phyloP scores from a whole-genome alignment of 2,329 filamentous ascomycete genomes.

The Beauveria sp. region DNA sequence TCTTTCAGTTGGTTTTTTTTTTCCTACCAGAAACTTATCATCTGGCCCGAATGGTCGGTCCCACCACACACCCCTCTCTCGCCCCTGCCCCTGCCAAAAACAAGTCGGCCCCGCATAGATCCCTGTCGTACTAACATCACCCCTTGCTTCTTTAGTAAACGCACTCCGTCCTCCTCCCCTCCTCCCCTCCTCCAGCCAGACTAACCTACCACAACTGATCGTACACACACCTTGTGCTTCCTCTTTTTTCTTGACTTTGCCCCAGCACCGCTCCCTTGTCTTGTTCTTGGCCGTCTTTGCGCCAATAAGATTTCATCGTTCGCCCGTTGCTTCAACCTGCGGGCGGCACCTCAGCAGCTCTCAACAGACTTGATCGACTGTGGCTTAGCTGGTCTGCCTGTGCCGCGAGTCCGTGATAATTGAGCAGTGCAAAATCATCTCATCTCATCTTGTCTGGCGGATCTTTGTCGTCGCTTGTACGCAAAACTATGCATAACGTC shows the following conservation, averaged over 20 bases:
- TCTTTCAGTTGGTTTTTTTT: too few relatives aligned
- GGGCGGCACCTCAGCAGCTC: too few relatives aligned
- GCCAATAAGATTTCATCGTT: not conserved
- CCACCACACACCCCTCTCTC: not conserved
- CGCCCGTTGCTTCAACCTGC: not conserved
- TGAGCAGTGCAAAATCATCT: not conserved
- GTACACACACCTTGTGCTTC: not conserved
- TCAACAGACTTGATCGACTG: too few relatives aligned
- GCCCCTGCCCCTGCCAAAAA: conserved; percentile 7
- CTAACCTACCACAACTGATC: not conserved
- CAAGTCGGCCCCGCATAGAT: not conserved
- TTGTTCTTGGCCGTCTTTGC: not conserved
- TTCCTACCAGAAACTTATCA: not conserved
- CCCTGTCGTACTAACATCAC: not conserved
- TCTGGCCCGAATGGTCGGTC: conserved; percentile 9
- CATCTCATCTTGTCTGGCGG: not conserved
- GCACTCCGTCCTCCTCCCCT: not conserved
- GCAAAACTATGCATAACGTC: not conserved
- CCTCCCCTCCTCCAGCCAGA: not conserved
- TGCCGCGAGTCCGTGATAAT: not conserved
- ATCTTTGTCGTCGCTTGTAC: not conserved
- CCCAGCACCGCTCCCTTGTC: not conserved
- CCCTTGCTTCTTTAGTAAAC: not conserved
- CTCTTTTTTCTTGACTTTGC: not conserved
- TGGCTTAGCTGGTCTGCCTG: not conserved